These are phyloP conservation scores for Mycena capillaripes DNA, from an alignment of 768 basidiomycete genomes.

Conservation along the genomic window DNA sequence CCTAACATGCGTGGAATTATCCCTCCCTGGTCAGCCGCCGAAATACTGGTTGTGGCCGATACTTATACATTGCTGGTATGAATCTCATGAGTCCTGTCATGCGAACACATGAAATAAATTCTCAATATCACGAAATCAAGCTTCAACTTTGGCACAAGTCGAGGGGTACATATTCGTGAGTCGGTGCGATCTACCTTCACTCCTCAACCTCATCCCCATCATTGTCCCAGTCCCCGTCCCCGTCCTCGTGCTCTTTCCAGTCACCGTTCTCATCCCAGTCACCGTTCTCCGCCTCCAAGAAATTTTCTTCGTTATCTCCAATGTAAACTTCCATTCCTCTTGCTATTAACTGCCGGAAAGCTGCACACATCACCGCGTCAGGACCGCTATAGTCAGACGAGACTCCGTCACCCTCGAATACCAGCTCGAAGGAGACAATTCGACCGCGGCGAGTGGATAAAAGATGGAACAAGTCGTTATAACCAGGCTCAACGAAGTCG, in stretches of 20 bases:
- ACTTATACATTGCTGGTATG: too few relatives aligned
- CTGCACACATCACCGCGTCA: background rate
- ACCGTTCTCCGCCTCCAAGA: background rate
- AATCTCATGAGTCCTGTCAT: too few relatives aligned
- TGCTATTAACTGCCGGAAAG: background rate
- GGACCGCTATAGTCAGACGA: background rate
- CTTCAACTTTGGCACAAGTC: too few relatives aligned
- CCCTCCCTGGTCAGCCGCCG: too few relatives aligned
- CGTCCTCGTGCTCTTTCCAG: background rate
- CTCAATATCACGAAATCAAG: too few relatives aligned
- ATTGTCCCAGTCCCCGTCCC: background rate
- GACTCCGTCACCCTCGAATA: background rate
- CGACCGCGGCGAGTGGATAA: background rate
- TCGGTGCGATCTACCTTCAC: too few relatives aligned
- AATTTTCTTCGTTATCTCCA: background rate
- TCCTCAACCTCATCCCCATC: background rate
- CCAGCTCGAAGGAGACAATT: background rate
- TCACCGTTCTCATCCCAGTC: background rate
- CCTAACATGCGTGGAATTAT: too few relatives aligned
- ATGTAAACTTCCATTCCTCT: background rate
- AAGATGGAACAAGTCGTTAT: background rate
- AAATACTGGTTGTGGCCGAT: too few relatives aligned
- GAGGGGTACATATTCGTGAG: too few relatives aligned
- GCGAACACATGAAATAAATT: too few relatives aligned
- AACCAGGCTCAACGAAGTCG: background rate